Conservation (phyloP, 2,329 filamentous ascomycete species). For the Neobulgaria alba region DNA sequence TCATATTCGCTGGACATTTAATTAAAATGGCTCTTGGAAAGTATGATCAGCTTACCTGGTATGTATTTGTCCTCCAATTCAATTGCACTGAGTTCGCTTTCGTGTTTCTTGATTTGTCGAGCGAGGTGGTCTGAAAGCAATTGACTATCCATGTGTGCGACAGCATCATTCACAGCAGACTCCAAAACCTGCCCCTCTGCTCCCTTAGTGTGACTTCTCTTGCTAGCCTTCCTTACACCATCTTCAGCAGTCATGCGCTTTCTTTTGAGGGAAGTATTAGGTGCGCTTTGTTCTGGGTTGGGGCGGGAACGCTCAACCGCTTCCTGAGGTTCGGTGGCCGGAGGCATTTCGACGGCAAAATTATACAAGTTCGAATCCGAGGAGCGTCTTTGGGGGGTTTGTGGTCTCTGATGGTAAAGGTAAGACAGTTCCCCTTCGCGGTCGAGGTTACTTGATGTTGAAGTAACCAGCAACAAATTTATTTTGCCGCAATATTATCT, state of each 20-base stretch:
- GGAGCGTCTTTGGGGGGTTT: too few species aligned
- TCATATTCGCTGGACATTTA: constrained; percentile 50
- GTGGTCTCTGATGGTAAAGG: too few species aligned
- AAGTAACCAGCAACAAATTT: too few species aligned
- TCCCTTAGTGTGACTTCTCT: constrained; percentile 50
- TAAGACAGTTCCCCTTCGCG: too few species aligned
- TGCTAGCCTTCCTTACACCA: constrained; percentile 24
- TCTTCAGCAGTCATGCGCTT: constrained; percentile 21
- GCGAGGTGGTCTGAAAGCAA: constrained; percentile 80
- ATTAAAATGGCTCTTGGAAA: neutral
- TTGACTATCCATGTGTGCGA: constrained; percentile 73
- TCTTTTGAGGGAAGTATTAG: constrained; percentile 23
- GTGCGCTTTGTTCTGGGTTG: constrained; percentile 13
- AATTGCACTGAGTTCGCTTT: constrained; percentile 69
- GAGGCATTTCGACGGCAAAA: too few species aligned
- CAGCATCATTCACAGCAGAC: constrained; percentile 68
- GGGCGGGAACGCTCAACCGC: constrained; percentile 18
- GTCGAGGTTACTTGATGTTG: too few species aligned
- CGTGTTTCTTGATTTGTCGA: constrained; percentile 69
- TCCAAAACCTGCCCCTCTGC: constrained; percentile 54
- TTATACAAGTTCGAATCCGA: too few species aligned
- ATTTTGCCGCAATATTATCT: too few species aligned
- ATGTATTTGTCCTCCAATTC: constrained; percentile 79
- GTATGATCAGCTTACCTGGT: constrained; percentile 44
- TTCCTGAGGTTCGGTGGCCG: constrained; percentile 23